Percentiles rank a stretch among this genome's conserved stretches.
These are phyloP conservation scores for Trichosporon inkin DNA, from an alignment of 1,284 basidiomycete species.

Conservation along the genomic window DNA sequence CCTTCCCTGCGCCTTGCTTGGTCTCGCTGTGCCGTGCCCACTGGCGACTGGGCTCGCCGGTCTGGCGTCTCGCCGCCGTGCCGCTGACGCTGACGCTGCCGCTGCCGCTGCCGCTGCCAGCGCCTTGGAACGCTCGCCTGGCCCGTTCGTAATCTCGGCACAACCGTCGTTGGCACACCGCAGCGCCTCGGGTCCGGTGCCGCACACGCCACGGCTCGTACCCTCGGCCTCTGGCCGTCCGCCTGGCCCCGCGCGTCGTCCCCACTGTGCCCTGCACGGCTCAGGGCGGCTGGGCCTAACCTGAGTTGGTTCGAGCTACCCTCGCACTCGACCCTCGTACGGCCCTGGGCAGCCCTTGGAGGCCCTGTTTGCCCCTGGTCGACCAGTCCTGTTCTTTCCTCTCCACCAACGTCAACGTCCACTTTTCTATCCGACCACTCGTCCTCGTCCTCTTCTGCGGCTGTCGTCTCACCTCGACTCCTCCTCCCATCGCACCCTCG, in stretches of 20 bases:
- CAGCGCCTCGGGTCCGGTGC: neutral
- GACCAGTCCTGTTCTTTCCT: neutral
- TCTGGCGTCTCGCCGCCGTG: no score
- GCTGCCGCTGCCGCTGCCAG: no score
- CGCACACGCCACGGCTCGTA: neutral
- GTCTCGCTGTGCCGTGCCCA: no score
- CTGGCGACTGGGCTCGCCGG: no score
- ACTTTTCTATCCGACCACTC: slow-evolving; percentile 7
- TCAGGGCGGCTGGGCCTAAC: slow-evolving; percentile 2
- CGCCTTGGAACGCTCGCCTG: no score
- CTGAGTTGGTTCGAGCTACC: slow-evolving; percentile 7
- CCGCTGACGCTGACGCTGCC: no score
- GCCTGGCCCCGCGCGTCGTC: neutral
- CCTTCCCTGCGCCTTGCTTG: no score
- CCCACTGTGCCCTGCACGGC: neutral
- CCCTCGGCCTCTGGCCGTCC: neutral
- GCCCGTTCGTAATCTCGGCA: no score
- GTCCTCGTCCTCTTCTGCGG: neutral
- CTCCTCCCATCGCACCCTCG: neutral
- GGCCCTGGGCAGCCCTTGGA: neutral
- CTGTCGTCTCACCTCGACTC: slow-evolving; percentile 1
- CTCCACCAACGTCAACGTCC: slow-evolving; percentile 6
- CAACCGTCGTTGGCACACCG: neutral
- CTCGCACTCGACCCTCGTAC: neutral
- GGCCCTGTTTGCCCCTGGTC: slow-evolving; percentile 1